phyloP scores from a whole-genome alignment of 2,329 filamentous ascomycete species.

The Penicillium sp. region DNA sequence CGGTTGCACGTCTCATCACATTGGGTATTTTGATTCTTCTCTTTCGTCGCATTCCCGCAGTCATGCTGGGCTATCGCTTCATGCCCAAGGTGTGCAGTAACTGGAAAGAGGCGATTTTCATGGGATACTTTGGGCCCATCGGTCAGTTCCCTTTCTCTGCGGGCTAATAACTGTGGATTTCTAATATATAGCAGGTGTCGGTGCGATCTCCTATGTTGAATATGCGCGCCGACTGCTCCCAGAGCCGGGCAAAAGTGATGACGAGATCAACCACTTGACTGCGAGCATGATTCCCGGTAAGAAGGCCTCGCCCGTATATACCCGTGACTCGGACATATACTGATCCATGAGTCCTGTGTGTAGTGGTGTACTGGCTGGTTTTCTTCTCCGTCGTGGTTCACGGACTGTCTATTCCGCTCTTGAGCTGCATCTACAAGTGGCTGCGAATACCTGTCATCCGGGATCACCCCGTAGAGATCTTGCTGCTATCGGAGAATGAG shows the following conservation, averaged over 20 bases:
- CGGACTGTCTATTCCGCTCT: conserved; percentile 38
- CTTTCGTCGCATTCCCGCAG: conserved; percentile 57
- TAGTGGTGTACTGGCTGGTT: conserved; percentile 49
- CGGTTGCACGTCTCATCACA: conserved; percentile 49
- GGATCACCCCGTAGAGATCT: conserved; percentile 35
- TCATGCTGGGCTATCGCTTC: conserved; percentile 54
- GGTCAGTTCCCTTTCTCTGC: conserved; percentile 20
- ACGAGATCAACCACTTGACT: conserved; percentile 42
- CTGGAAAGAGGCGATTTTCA: conserved; percentile 59
- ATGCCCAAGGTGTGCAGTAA: conserved; percentile 54
- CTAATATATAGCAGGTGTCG: conserved; percentile 39
- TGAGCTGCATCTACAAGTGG: conserved; percentile 34
- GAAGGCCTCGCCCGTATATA: too few relatives aligned
- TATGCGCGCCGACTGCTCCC: conserved; percentile 47
- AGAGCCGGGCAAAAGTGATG: conserved; percentile 38
- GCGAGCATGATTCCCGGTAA: conserved; percentile 41
- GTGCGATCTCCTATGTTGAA: conserved; percentile 48
- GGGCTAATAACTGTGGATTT: too few relatives aligned
- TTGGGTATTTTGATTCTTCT: conserved; percentile 54
- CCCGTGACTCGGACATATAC: too few relatives aligned
- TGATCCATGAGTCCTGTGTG: too few relatives aligned
- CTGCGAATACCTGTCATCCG: conserved; percentile 31
- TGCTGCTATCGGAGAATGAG: conserved; percentile 36
- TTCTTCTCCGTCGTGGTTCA: conserved; percentile 43
- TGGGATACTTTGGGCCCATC: conserved; percentile 56